Conservation (phyloP, 1,139 yeast species). For the Geotrichum australiense region DNA sequence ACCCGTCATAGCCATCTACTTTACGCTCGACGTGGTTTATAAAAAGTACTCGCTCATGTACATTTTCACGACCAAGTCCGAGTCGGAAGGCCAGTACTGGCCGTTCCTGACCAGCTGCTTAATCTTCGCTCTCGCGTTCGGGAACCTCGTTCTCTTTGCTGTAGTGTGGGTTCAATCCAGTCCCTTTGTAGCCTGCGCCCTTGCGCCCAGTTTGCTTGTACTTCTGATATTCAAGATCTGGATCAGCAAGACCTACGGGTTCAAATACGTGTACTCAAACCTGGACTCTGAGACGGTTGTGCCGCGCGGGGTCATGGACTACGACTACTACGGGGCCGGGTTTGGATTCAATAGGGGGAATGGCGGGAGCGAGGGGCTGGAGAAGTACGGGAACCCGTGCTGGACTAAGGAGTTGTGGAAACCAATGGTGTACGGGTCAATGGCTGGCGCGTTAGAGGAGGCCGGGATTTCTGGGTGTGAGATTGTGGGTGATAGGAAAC, state of each 20-base stretch:
- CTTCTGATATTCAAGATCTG: conserved; percentile 32
- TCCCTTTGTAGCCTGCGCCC: conserved; percentile 32
- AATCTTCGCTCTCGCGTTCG: conserved; percentile 34
- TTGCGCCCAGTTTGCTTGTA: conserved; percentile 31
- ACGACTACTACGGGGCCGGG: conserved; percentile 26
- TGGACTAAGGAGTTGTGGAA: conserved; percentile 17
- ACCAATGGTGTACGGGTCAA: too few relatives aligned
- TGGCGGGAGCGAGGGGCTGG: conserved; percentile 22
- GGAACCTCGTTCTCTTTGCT: conserved; percentile 34
- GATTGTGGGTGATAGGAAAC: too few relatives aligned
- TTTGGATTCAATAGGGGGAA: conserved; percentile 25
- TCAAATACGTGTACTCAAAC: not conserved
- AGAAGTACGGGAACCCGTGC: conserved; percentile 2
- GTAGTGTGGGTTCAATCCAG: conserved; percentile 38
- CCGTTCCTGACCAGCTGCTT: conserved; percentile 34
- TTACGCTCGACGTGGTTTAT: conserved; percentile 31
- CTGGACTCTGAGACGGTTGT: too few relatives aligned
- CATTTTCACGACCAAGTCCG: conserved; percentile 36
- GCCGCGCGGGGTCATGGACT: too few relatives aligned
- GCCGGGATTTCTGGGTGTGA: too few relatives aligned
- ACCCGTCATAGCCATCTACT: conserved; percentile 33
- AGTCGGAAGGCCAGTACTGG: conserved; percentile 38
- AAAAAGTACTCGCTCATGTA: conserved; percentile 36
- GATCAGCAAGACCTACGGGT: not conserved
- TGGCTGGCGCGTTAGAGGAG: too few relatives aligned